Percentiles rank a stretch among this genome's conserved stretches.
Evolutionary conservation across 495 filamentous ascomycete species (phyloP).

Genomic region (Aspergillus leporis): DNA sequence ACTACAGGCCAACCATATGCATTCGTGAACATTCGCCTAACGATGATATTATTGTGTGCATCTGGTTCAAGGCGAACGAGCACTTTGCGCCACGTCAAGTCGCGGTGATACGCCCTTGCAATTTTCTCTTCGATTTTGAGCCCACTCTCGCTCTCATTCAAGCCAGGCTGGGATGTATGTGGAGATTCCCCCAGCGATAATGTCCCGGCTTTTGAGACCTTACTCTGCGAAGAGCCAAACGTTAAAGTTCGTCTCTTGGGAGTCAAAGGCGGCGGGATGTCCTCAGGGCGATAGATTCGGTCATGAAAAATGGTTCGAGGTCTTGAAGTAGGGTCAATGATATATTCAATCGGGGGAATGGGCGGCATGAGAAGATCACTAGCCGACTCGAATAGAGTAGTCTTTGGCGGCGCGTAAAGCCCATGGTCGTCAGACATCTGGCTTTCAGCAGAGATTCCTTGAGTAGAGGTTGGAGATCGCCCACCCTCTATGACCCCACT

Average conservation of each 20-base stretch:
- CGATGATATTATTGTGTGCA: conserved; percentile 97
- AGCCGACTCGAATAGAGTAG: conserved; percentile 92
- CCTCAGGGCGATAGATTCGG: conserved; percentile 87
- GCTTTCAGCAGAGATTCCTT: conserved; percentile 39
- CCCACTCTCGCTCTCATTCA: conserved; percentile 39
- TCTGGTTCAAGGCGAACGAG: conserved; percentile 93
- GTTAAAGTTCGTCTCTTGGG: conserved; percentile 54
- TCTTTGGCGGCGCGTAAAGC: conserved; percentile 75
- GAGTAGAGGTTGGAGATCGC: conserved; percentile 18
- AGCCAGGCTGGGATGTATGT: conserved; percentile 12
- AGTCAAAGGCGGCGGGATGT: conserved; percentile 81
- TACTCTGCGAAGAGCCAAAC: conserved; percentile 43
- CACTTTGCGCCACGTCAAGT: conserved; percentile 92
- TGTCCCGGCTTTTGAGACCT: conserved; percentile 26
- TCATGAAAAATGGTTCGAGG: conserved; percentile 96
- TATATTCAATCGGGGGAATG: conserved; percentile 73
- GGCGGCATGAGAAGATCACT: conserved; percentile 90
- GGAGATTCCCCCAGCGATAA: conserved; percentile 14
- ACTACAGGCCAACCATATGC: conserved; percentile 97
- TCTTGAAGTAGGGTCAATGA: conserved; percentile 79
- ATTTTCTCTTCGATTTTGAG: conserved; percentile 98
- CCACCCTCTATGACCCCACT: conserved; percentile 37
- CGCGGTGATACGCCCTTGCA: conserved; percentile 87
- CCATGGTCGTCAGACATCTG: conserved; percentile 48
- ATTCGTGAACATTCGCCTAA: conserved; percentile 93